Conservation (phyloP, 768 basidiomycete genomes). For the Mycena venus region DNA sequence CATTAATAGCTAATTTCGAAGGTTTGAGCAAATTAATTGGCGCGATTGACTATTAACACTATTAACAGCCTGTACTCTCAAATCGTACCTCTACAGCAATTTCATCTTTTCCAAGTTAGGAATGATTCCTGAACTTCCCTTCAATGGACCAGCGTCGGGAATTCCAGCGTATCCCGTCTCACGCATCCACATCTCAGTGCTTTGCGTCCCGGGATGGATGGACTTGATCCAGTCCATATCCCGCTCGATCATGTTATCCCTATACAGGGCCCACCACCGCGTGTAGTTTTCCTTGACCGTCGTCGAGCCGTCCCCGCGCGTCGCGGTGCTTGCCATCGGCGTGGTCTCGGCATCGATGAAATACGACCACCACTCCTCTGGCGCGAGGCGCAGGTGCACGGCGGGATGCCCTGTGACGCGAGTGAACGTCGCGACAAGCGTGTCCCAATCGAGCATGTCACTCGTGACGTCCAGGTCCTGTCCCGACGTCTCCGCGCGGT, state of each 20-base stretch:
- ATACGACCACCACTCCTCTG: constrained; percentile 50
- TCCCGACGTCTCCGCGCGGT: constrained; percentile 37
- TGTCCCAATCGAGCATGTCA: constrained; percentile 37
- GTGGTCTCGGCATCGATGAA: constrained; percentile 41
- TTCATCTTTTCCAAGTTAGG: constrained; percentile 23
- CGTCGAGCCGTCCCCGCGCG: constrained; percentile 45
- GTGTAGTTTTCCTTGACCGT: constrained; percentile 56
- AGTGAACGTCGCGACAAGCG: constrained; percentile 47
- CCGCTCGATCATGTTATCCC: constrained; percentile 57
- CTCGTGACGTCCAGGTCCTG: constrained; percentile 42
- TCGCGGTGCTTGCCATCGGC: constrained; percentile 48
- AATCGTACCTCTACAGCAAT: not conserved
- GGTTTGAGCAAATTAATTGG: too few species aligned
- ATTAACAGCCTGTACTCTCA: not conserved
- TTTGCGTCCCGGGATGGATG: constrained; percentile 47
- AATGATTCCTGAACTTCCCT: constrained; percentile 14
- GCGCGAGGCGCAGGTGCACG: constrained; percentile 44
- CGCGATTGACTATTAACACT: too few species aligned
- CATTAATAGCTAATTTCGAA: too few species aligned
- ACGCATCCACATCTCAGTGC: constrained; percentile 26
- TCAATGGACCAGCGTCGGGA: constrained; percentile 3
- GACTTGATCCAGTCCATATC: constrained; percentile 60
- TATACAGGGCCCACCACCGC: constrained; percentile 57
- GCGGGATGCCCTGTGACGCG: constrained; percentile 53
- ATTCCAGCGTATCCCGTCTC: constrained; percentile 25